Conservation (phyloP, 208 protist species). For the Leishmania braziliensis region DNA sequence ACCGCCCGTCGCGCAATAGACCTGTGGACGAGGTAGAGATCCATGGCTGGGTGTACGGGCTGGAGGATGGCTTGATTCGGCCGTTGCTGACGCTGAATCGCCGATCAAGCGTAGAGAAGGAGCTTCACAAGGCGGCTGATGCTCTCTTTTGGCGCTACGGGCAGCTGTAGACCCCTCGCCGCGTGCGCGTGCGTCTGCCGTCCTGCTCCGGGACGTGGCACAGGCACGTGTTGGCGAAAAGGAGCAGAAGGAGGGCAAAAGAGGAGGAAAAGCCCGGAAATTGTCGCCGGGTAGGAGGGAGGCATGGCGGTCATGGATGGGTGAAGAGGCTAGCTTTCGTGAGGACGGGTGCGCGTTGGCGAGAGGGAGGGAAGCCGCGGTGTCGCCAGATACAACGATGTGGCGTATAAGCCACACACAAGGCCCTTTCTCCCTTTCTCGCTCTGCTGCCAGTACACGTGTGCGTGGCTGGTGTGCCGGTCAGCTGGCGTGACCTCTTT, state of each 20-base stretch:
- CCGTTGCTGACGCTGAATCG: conserved; percentile 72
- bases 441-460: too few relatives aligned
- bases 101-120: conserved; percentile 43
- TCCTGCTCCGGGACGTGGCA: background rate
- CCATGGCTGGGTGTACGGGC: conserved; percentile 80
- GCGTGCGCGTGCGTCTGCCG: background rate
- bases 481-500: too few relatives aligned
- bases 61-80: conserved; percentile 61
- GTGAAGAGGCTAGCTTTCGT: background rate
- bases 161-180: conserved; percentile 23
- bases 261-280: background rate
- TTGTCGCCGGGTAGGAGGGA: background rate
- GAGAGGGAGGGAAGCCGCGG: background rate
- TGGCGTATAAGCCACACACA: background rate
- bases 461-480: too few relatives aligned
- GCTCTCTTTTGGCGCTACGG: conserved; percentile 73
- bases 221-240: background rate
- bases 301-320: background rate
- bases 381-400: background rate
- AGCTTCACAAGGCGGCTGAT: conserved; percentile 51
- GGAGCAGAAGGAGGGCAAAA: background rate
- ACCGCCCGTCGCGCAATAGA: conserved; percentile 26
- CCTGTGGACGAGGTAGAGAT: conserved; percentile 56
- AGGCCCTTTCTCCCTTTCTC: background rate
- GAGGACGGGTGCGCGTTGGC: background rate